Conservation (phyloP, 176 grass and related monocot species). For the Thinopyrum elongatum region DNA sequence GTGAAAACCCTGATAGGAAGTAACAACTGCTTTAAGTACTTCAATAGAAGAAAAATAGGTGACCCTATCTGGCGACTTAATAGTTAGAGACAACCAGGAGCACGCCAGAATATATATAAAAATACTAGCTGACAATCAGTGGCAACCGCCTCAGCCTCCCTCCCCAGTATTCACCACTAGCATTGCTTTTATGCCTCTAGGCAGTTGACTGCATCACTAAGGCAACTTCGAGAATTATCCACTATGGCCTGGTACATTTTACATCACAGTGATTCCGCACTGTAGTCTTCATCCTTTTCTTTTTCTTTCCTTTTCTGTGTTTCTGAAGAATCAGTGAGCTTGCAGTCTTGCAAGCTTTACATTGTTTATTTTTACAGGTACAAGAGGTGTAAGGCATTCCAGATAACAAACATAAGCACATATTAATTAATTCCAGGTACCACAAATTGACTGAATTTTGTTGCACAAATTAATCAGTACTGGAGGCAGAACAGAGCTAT, state of each 20-base stretch:
- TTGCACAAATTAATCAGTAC: background rate
- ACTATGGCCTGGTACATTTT: background rate
- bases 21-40: conserved; percentile 17
- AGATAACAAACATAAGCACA: background rate
- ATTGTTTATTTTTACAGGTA: background rate
- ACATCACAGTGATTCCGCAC: background rate
- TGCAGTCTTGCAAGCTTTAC: background rate
- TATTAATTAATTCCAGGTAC: background rate
- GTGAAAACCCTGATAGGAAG: conserved; percentile 21
- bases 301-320: background rate
- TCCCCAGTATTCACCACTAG: background rate
- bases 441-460: background rate
- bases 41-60: background rate
- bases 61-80: background rate
- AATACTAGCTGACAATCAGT: background rate
- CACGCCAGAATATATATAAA: background rate
- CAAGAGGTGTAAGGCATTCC: background rate
- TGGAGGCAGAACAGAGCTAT: too few relatives aligned
- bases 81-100: background rate
- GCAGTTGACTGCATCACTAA: background rate
- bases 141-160: too few relatives aligned
- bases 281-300: background rate
- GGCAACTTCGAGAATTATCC: background rate
- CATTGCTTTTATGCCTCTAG: too few relatives aligned
- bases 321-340: background rate